phyloP scores from a whole-genome alignment of 2,329 filamentous ascomycete genomes.

The Sporothrix variecibatus region DNA sequence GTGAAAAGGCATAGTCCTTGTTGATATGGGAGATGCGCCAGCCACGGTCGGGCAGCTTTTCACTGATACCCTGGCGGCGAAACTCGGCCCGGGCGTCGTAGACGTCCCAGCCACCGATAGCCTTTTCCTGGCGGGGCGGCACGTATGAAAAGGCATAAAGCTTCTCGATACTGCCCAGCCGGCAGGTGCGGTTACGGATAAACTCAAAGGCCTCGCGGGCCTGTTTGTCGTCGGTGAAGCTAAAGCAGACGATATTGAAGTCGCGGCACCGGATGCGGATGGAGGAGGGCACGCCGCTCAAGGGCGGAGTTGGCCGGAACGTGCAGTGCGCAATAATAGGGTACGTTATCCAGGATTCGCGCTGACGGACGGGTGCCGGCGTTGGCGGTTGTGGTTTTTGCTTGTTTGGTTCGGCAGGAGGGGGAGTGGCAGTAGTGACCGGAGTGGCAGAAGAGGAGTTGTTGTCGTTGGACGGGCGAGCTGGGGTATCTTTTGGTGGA shows the following conservation, averaged over 20 bases:
- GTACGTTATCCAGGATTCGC: conserved; percentile 91
- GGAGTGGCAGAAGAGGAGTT: conserved; percentile 29
- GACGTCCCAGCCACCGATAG: conserved; percentile 76
- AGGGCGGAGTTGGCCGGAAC: conserved; percentile 70
- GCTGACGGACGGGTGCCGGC: conserved; percentile 34
- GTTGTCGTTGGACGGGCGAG: conserved; percentile 31
- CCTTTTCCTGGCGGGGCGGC: conserved; percentile 70
- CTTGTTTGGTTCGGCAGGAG: conserved; percentile 37
- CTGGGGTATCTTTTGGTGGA: background rate
- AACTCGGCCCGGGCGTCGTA: conserved; percentile 89
- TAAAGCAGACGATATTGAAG: conserved; percentile 91
- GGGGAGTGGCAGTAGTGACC: background rate
- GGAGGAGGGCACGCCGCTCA: conserved; percentile 71
- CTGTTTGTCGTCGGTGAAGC: conserved; percentile 72
- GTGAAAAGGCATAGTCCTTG: conserved; percentile 83
- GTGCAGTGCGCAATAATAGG: conserved; percentile 84
- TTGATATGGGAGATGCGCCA: conserved; percentile 95
- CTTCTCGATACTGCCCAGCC: conserved; percentile 78
- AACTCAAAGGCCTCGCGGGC: conserved; percentile 87
- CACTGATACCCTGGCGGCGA: conserved; percentile 80
- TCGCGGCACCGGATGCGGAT: conserved; percentile 89
- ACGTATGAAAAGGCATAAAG: conserved; percentile 88
- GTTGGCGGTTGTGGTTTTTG: conserved; percentile 31
- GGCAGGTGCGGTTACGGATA: conserved; percentile 79
- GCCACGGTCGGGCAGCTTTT: conserved; percentile 72